Base-by-base conservation (phyloP, 805 yeast species). In the Wickerhamomyces ciferrii region DNA sequence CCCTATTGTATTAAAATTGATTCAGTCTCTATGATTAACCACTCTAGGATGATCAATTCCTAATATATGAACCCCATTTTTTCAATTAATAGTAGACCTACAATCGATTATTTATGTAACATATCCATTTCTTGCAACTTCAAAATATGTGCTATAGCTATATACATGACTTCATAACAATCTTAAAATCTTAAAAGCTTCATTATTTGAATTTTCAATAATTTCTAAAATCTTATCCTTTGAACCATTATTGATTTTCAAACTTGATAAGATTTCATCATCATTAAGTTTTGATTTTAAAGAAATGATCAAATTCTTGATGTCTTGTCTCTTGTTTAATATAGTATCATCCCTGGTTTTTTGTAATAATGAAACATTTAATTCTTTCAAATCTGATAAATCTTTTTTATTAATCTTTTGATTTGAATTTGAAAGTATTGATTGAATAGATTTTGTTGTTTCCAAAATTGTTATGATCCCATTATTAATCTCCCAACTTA, bases 401-500 rank as follows among this genome's bases (percentile, higher is more conserved):
- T 43, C 43, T 21, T 43, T 35, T 23, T 44, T 53, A n/a, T 41
- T 45, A 7, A 36, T n/a, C 27, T 47, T 44, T 5, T 18, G 41
- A 24, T 41, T 43, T 13, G 37, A n/a, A 4, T 32, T 32, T 14
- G 48, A 18, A 7, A 55, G 35, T 23, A 58, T 21, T 0, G 46
- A 21, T 41, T 56, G 57, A 7, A 57, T 42, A 2, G 53, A 43
- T 38, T 58, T 60, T 9, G 53, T 41, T 2, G 55, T 46, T 35
- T 55, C 58, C 8, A 60, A 42, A 3, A 49, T 32, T 6, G 48
- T 47, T 21, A 56, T 32, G 10, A 50, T 43, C 11, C 39, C 39
- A 45, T 58, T 61, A 1, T 55, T 25, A 2, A 50, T 25, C 18
- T 49, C 47, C 63, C 63, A 60, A 2, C 49, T 31, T 10, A 46